A percentile compares a stretch with the other conserved stretches of the same genome.
phyloP scores from a whole-genome alignment of 2,329 filamentous ascomycete species.

The Endoconidiophora polonica region DNA sequence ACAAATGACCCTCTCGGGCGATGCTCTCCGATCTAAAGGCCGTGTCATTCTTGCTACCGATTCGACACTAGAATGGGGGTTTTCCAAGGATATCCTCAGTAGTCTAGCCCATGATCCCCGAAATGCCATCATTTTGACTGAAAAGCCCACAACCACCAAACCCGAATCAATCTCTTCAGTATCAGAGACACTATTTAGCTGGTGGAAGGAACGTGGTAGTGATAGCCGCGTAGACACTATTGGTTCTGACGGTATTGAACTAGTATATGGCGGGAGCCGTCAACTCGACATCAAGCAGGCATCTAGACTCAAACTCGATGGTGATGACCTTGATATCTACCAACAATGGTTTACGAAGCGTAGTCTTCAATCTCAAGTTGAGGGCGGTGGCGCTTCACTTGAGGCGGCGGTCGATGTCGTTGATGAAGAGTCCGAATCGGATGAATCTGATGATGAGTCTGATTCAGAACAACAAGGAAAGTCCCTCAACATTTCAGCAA shows the following conservation, averaged over 20 bases:
- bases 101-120: slow-evolving; percentile 57
- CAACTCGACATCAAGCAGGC: slow-evolving; percentile 44
- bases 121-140: slow-evolving; percentile 78
- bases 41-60: slow-evolving; percentile 86
- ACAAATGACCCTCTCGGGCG: slow-evolving; percentile 28
- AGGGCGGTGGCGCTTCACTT: slow-evolving; percentile 49
- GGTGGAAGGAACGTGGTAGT: slow-evolving; percentile 54
- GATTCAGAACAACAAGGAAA: slow-evolving; percentile 84
- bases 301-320: slow-evolving; percentile 48
- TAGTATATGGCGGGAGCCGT: slow-evolving; percentile 48
- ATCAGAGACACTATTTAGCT: slow-evolving; percentile 62
- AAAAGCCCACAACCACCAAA: slow-evolving; percentile 39
- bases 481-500: slow-evolving; percentile 73
- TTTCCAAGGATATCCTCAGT: slow-evolving; percentile 65
- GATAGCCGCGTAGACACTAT: slow-evolving; percentile 42
- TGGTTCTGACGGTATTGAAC: slow-evolving; percentile 43
- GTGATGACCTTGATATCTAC: slow-evolving; percentile 63
- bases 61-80: slow-evolving; percentile 82
- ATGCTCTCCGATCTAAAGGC: slow-evolving; percentile 24
- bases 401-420: slow-evolving; percentile 57
- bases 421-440: slow-evolving; percentile 74
- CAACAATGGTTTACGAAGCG: slow-evolving; percentile 85
- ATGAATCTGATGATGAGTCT: slow-evolving; percentile 72
- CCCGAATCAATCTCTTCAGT: slow-evolving; percentile 35
- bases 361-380: slow-evolving; percentile 68